Evolutionary conservation across 106 monocot species (phyloP), one percentile per base, ranked within the genome.

Genomic region (Dactylorhiza incarnata): DNA sequence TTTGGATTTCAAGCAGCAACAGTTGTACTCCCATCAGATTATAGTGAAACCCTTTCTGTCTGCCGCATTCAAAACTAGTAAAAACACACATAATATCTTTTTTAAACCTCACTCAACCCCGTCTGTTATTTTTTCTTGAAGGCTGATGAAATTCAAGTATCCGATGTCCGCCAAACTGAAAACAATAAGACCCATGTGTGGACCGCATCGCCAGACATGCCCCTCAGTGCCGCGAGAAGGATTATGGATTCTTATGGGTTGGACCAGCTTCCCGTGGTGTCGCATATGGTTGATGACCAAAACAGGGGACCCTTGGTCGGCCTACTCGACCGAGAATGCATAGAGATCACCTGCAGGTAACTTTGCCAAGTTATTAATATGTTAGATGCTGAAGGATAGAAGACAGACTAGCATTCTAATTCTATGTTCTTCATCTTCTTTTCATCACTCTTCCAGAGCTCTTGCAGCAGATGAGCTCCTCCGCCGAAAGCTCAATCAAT

Each of bases 181-280:
- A 80, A 75, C 46, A 70, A 79, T 24, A 80, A 76, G 51, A 73
- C 58, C 49, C 84, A 52, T 49, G 62, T 50, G 45, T 82, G 82
- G 82, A 71, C 74, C 71, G 86, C 77, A 55, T 80, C 91, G 63
- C 86, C 86, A 81, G 76, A 79, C 52, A 92, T 82, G 84, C 82
- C 76, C 61, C 86, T 92, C 50, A 6, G 56, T 62, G 10, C 80
- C 67, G 88, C 84, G 25, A 75, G 85, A 79, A 88, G 72, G 16
- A 82, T 88, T 37, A 92, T 92, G 91, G 77, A 89, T 77, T 86
- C 73, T 48, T 75, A 80, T 80, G 81, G 74, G 1, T 63, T 82
- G 46, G 73, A 85, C 61, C 77, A 79, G 22, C 83, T 90, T 73
- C 85, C 90, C 47, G 90, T 90, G 23, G 77, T 90, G 46, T 82